Percentiles rank a stretch among this genome's conserved stretches.
Evolutionary conservation across 306 rosid species (phyloP).

Genomic region (Corylus avellana): DNA sequence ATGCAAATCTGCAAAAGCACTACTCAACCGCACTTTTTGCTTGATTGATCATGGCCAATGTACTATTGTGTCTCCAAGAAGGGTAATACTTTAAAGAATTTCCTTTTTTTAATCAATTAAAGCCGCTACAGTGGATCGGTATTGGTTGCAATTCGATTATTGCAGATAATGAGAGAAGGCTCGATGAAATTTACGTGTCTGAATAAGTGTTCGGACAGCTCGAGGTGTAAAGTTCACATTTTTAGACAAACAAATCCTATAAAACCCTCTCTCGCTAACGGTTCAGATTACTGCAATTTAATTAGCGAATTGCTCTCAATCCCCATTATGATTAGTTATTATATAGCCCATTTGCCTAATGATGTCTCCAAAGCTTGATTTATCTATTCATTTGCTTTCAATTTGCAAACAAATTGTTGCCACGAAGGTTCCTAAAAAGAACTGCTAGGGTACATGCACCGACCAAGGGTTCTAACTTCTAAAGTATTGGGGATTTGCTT

Average conservation of each 20-base stretch:
- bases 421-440: conserved; percentile 8
- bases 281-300: too few relatives aligned
- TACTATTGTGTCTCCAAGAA: background rate
- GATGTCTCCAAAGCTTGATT: background rate
- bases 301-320: too few relatives aligned
- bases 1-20: background rate
- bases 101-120: background rate
- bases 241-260: too few relatives aligned
- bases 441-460: conserved; percentile 7
- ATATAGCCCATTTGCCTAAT: background rate
- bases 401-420: background rate
- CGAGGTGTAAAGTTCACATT: too few relatives aligned
- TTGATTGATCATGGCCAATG: background rate
- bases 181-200: too few relatives aligned
- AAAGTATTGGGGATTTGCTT: background rate
- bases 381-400: background rate
- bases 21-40: background rate
- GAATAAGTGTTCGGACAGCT: too few relatives aligned
- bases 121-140: too few relatives aligned
- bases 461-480: background rate
- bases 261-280: too few relatives aligned
- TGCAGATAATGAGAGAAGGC: too few relatives aligned
- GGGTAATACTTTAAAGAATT: background rate
- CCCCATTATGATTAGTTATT: background rate
- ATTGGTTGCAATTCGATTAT: too few relatives aligned